These are phyloP conservation scores for Aspergillus saccharolyticus DNA, from an alignment of 495 filamentous ascomycete genomes.

Conservation along the genomic window DNA sequence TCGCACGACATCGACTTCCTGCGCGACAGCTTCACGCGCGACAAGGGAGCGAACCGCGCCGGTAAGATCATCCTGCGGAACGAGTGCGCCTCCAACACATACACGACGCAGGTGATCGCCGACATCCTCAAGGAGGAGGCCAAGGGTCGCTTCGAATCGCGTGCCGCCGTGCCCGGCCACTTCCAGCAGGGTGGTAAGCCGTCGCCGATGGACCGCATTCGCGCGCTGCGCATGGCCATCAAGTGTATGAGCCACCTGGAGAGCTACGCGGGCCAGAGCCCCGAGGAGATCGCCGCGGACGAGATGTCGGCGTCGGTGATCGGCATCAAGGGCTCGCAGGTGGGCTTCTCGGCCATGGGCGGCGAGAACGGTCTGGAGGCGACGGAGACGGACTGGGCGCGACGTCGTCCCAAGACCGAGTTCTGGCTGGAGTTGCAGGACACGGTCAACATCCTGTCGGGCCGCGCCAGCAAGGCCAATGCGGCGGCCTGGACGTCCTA, in stretches of 20 bases:
- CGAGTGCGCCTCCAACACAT: conserved; percentile 84
- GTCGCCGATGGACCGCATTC: conserved; percentile 90
- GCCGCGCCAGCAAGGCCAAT: conserved; percentile 44
- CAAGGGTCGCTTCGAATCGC: conserved; percentile 86
- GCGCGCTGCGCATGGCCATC: conserved; percentile 86
- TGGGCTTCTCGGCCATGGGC: conserved; percentile 77
- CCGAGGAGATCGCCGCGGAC: conserved; percentile 64
- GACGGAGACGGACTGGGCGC: conserved; percentile 88
- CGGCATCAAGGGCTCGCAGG: conserved; percentile 83
- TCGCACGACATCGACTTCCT: conserved; percentile 86
- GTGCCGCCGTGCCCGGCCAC: conserved; percentile 89
- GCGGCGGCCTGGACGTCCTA: conserved; percentile 28
- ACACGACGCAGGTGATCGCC: conserved; percentile 87
- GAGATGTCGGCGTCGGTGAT: conserved; percentile 73
- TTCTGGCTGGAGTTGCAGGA: conserved; percentile 81
- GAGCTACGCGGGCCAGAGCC: conserved; percentile 59
- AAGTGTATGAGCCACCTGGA: conserved; percentile 89
- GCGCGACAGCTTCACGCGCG: conserved; percentile 75
- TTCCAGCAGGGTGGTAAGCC: conserved; percentile 95
- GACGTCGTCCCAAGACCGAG: conserved; percentile 75
- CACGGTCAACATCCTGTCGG: conserved; percentile 79
- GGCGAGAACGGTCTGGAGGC: conserved; percentile 60
- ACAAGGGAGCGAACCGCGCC: conserved; percentile 84
- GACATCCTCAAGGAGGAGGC: conserved; percentile 95
- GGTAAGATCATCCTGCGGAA: conserved; percentile 94